These are phyloP conservation scores for Crithidia expoeki DNA, from an alignment of 208 protist species.

Conservation along the genomic window DNA sequence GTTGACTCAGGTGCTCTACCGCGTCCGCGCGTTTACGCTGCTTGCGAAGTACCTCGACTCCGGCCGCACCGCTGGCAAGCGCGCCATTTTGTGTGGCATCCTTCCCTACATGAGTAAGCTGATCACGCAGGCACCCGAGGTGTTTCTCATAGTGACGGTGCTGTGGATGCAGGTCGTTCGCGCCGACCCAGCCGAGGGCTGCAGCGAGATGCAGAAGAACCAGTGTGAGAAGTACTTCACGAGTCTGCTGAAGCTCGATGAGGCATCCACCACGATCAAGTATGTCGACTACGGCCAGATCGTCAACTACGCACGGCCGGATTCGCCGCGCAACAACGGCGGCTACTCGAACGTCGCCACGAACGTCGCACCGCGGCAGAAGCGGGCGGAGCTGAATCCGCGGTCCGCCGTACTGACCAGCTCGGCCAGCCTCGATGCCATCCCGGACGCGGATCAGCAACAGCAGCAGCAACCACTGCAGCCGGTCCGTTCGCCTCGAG, in stretches of 20 bases:
- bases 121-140: conserved; percentile 82
- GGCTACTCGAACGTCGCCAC: neutral
- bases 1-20: conserved; percentile 91
- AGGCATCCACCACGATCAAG: conserved; percentile 88
- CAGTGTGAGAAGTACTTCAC: conserved; percentile 76
- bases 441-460: conserved; percentile 9
- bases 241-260: conserved; percentile 66
- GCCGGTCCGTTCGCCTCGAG: conserved; percentile 14
- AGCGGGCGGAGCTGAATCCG: conserved; percentile 30
- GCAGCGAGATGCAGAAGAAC: conserved; percentile 59
- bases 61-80: conserved; percentile 95
- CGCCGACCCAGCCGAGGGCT: conserved; percentile 57
- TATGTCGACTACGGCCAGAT: conserved; percentile 72
- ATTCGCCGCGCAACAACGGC: conserved; percentile 8
- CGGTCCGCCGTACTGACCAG: conserved; percentile 17
- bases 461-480: conserved; percentile 21
- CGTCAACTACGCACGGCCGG: conserved; percentile 28
- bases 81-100: conserved; percentile 96
- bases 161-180: conserved; percentile 89
- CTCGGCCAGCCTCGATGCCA: conserved; percentile 31
- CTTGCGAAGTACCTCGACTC: conserved; percentile 97
- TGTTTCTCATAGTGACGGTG: conserved; percentile 77
- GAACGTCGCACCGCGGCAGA: conserved; percentile 15
- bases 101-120: conserved; percentile 98
- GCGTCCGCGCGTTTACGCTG: conserved; percentile 95